Evolutionary conservation across 441 rosid genomes (phyloP).

Genomic region (Biscutella auriculata): DNA sequence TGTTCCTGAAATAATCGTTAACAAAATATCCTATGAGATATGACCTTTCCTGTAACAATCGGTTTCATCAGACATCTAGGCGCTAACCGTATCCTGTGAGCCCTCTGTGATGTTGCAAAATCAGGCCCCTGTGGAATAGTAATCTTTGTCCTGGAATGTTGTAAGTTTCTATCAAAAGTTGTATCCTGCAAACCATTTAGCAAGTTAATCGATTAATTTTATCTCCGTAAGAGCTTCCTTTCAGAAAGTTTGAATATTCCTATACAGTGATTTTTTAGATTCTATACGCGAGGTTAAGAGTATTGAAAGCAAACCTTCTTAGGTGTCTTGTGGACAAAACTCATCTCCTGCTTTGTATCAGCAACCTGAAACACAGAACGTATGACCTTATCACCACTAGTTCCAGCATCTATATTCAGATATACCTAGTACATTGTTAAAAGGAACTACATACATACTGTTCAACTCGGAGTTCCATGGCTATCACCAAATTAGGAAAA

Average conservation of each 20-base stretch:
- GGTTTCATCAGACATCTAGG: slow-evolving; percentile 1
- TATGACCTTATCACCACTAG: background rate
- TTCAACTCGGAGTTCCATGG: background rate
- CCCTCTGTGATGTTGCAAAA: slow-evolving; percentile 78
- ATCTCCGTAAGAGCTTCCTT: background rate
- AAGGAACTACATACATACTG: background rate
- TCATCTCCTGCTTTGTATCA: slow-evolving; percentile 52
- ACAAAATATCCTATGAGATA: background rate
- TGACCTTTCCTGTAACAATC: background rate
- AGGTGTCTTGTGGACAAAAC: slow-evolving; percentile 68
- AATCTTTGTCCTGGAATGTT: slow-evolving; percentile 35
- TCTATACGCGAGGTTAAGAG: background rate
- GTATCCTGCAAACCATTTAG: slow-evolving; percentile 40
- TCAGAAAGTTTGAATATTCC: background rate
- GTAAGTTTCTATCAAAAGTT: slow-evolving; percentile 27
- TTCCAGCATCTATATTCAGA: background rate
- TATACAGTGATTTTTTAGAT: background rate
- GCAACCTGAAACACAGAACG: slow-evolving; percentile 40
- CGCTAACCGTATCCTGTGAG: slow-evolving; percentile 60
- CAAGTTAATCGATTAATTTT: background rate
- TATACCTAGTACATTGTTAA: background rate
- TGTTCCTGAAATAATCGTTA: slow-evolving; percentile 47
- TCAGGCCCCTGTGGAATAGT: slow-evolving; percentile 91
- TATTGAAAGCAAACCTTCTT: slow-evolving; percentile 40
- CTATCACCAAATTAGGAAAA: background rate